phyloP scores from a whole-genome alignment of 208 protist species.

The Crithidia sp. region DNA sequence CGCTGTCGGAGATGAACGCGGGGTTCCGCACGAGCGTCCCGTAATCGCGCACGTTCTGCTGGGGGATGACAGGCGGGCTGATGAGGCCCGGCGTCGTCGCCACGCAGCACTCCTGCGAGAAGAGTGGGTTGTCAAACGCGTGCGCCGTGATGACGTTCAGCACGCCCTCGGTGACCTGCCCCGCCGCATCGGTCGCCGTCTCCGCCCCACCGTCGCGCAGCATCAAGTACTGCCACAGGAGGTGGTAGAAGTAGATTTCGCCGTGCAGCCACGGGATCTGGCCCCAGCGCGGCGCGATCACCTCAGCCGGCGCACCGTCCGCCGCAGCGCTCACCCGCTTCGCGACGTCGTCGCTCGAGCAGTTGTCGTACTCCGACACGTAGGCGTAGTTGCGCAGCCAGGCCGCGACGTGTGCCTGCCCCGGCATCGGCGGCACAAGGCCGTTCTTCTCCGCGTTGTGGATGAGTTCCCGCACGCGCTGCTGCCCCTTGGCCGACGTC shows the following conservation, averaged over 20 bases:
- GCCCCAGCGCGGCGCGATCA: constrained; percentile 71
- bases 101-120: constrained; percentile 42
- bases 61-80: constrained; percentile 30
- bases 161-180: not conserved
- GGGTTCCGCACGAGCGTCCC: constrained; percentile 23
- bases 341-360: constrained; percentile 10
- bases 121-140: constrained; percentile 55
- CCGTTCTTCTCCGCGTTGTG: constrained; percentile 44
- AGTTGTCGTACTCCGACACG: constrained; percentile 45
- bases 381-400: constrained; percentile 85
- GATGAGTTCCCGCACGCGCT: constrained; percentile 42
- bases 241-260: constrained; percentile 91
- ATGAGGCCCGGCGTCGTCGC: constrained; percentile 31
- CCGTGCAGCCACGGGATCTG: constrained; percentile 91
- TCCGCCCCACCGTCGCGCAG: constrained; percentile 29
- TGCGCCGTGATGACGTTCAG: constrained; percentile 72
- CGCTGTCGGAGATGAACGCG: constrained; percentile 25
- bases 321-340: constrained; percentile 23
- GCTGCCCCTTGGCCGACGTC: constrained; percentile 24
- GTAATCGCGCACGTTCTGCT: constrained; percentile 30
- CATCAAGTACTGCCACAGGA: constrained; percentile 82
- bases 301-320: not conserved
- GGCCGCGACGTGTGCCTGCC: constrained; percentile 52
- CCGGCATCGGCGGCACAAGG: constrained; percentile 68
- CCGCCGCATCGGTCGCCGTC: not conserved